phyloP scores from a whole-genome alignment of 192 early-diverging fungal species.

The Backusella circina region DNA sequence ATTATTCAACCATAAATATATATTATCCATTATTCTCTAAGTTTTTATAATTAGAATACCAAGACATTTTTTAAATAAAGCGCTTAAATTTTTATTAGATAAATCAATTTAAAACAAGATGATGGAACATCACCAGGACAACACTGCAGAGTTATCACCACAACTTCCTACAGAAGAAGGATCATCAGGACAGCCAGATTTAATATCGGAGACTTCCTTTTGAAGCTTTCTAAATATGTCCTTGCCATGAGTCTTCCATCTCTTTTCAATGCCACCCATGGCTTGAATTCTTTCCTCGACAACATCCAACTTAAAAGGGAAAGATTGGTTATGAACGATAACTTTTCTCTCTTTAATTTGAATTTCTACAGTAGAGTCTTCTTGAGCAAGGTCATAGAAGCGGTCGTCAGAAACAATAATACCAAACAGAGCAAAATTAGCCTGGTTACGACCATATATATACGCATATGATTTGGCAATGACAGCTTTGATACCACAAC shows the following conservation, averaged over 20 bases:
- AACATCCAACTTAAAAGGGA: constrained; percentile 23
- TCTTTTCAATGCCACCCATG: constrained; percentile 17
- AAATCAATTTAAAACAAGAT: not conserved
- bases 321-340: not conserved
- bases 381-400: constrained; percentile 73
- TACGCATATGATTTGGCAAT: constrained; percentile 81
- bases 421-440: constrained; percentile 79
- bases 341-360: constrained; percentile 59
- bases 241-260: constrained; percentile 21
- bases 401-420: constrained; percentile 68
- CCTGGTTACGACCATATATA: constrained; percentile 82
- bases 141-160: not conserved
- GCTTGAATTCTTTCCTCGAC: constrained; percentile 23
- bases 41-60: too few species aligned
- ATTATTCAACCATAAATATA: too few species aligned
- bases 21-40: too few species aligned
- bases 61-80: not conserved
- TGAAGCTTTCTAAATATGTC: constrained; percentile 20
- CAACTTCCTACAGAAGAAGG: not conserved
- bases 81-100: not conserved
- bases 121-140: not conserved
- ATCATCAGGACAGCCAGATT: not conserved
- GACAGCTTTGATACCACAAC: constrained; percentile 63
- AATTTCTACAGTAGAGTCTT: constrained; percentile 67
- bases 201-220: constrained; percentile 3